Evolutionary conservation across 345 rosid species (phyloP).

Genomic region (Rhodamnia rubescens): DNA sequence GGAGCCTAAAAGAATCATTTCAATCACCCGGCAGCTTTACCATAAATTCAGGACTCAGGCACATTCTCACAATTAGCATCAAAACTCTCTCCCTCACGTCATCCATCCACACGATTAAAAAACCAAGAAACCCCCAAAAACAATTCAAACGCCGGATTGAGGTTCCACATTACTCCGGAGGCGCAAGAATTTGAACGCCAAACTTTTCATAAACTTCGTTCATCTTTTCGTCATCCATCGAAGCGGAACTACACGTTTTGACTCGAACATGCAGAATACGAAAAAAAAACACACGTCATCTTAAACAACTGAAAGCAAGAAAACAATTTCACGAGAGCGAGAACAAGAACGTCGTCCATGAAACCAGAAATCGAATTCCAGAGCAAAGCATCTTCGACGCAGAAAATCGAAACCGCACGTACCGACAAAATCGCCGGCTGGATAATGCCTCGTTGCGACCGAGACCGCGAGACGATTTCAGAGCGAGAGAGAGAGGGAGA

Average conservation of each 20-base stretch:
- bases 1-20: background rate
- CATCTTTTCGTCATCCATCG: background rate
- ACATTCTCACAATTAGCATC: background rate
- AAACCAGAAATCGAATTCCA: background rate
- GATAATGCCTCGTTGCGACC: background rate
- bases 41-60: background rate
- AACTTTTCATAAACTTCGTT: background rate
- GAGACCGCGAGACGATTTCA: background rate
- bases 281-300: background rate
- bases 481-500: background rate
- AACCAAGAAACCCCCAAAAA: background rate
- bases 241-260: background rate
- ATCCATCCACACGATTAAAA: background rate
- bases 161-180: too few relatives aligned
- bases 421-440: background rate
- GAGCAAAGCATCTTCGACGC: background rate
- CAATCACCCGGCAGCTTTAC: background rate
- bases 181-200: background rate
- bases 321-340: background rate
- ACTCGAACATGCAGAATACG: background rate
- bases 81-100: background rate
- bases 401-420: background rate
- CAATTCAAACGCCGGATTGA: too few relatives aligned
- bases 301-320: background rate
- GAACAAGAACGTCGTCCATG: background rate